These are phyloP conservation scores for Hortaea sp. DNA, from an alignment of 2,329 filamentous ascomycete species.

Conservation along the genomic window DNA sequence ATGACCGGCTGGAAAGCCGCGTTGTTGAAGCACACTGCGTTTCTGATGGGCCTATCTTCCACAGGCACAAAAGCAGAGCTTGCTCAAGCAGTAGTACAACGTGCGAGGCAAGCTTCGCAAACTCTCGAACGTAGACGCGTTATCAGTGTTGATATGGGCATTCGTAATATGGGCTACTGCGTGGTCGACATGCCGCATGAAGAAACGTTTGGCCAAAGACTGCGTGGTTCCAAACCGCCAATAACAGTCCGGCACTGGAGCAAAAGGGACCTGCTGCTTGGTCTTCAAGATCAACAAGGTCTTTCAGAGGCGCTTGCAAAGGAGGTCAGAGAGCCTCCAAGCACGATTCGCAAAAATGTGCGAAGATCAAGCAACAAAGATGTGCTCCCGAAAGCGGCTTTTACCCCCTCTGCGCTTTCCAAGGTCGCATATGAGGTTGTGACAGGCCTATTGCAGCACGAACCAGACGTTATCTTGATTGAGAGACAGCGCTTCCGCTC, in stretches of 20 bases:
- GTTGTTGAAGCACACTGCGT: conserved; percentile 50
- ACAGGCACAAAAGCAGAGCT: conserved; percentile 52
- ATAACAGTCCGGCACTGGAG: conserved; percentile 28
- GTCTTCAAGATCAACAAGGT: background rate
- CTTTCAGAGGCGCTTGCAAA: background rate
- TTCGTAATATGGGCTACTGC: conserved; percentile 69
- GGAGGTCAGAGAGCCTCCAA: background rate
- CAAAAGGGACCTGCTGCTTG: conserved; percentile 21
- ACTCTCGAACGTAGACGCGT: conserved; percentile 28
- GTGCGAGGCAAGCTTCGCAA: conserved; percentile 1
- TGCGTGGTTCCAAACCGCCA: background rate
- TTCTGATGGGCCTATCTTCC: conserved; percentile 48
- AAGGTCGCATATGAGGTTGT: conserved; percentile 47
- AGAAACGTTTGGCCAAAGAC: background rate
- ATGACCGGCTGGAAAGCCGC: conserved; percentile 29
- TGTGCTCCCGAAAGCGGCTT: conserved; percentile 9
- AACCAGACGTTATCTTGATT: conserved; percentile 62
- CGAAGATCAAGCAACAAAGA: background rate
- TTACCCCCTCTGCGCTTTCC: conserved; percentile 43
- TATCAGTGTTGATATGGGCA: conserved; percentile 75
- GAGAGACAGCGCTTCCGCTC: conserved; percentile 56
- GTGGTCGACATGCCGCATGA: conserved; percentile 28
- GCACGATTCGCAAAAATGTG: background rate
- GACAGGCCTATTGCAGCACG: conserved; percentile 38
- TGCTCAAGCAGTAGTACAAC: conserved; percentile 16